These are phyloP conservation scores for Mycena latifolia DNA, from an alignment of 768 basidiomycete genomes.

Conservation along the genomic window DNA sequence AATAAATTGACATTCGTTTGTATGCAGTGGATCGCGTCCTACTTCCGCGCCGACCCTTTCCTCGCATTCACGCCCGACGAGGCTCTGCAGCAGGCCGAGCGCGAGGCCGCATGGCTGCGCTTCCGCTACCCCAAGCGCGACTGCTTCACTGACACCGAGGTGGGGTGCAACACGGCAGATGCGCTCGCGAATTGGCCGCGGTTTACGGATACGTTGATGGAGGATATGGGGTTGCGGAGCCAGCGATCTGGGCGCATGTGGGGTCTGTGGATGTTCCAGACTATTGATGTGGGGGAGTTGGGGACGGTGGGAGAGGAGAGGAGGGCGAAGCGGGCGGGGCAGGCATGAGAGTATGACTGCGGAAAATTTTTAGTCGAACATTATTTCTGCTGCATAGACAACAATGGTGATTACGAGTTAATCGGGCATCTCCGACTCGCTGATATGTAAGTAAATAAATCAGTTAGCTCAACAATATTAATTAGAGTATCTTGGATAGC, in stretches of 20 bases:
- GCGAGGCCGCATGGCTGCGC: background rate
- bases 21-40: background rate
- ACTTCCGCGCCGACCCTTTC: background rate
- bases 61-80: background rate
- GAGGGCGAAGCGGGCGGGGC: background rate
- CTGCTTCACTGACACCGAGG: background rate
- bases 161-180: background rate
- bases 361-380: too few species aligned
- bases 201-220: constrained; percentile 3
- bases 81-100: background rate
- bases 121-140: background rate
- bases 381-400: too few species aligned
- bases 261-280: background rate
- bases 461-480: too few species aligned
- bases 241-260: background rate
- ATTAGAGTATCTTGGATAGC: too few species aligned
- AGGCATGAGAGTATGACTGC: too few species aligned
- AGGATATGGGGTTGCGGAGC: constrained; percentile 1
- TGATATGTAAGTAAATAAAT: too few species aligned
- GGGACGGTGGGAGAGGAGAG: background rate
- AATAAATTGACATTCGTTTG: background rate
- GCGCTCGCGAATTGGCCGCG: background rate
- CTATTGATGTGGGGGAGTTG: background rate
- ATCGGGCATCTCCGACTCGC: too few species aligned
- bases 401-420: too few species aligned